Base-by-base conservation (phyloP, 495 filamentous ascomycete species). In the Penicillium mononematosum region DNA sequence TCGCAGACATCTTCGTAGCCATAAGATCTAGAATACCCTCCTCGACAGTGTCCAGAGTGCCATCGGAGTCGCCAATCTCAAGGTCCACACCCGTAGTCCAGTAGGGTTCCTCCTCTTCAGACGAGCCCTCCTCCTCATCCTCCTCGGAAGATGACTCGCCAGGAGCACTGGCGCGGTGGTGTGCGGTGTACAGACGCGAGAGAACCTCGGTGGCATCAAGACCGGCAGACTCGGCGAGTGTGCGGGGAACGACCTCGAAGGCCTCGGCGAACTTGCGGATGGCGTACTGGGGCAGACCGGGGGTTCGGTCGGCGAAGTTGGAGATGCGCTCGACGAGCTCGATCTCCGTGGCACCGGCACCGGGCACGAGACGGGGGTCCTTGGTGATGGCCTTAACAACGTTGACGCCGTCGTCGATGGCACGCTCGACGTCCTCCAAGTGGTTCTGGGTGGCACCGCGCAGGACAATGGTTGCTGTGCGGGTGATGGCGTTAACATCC, bases 261-360 rank as follows among this genome's bases (percentile, higher is more conserved):
- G 95, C 92, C 72, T 99, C 94, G 50, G 88, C 95, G 67, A 87
- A 99, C 75, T 99, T 99, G 72, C 89, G 88, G 74, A 99, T 98
- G 12, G 91, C 88, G 68, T 99, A 90, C 75, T 98, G 95, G 27
- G 90, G 83, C 45, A 99, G 76, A 50, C 94, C 95, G 16, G 91
- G 89, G 20, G 94, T 98, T 75, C 87, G 90, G 64, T 98, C 94
- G 1, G 86, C 94, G 55, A 91, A 86, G 43, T 86, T 87, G 61
- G 87, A 85, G 74, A 99, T 89, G 61, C 92, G 85, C 78, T 96
- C 92, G 20, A 96, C 86, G 46, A 99, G 82, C 76, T 97, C 91
- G 76, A 97, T 87, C 73, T 99, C 95, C 50, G 94, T 91, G 25
- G 95, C 95, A 52, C 95, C 95, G 42, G 95, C 95, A 48, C 95